Evolutionary conservation across 306 rosid species (phyloP).

Genomic region (Casuarina cunninghamiana): DNA sequence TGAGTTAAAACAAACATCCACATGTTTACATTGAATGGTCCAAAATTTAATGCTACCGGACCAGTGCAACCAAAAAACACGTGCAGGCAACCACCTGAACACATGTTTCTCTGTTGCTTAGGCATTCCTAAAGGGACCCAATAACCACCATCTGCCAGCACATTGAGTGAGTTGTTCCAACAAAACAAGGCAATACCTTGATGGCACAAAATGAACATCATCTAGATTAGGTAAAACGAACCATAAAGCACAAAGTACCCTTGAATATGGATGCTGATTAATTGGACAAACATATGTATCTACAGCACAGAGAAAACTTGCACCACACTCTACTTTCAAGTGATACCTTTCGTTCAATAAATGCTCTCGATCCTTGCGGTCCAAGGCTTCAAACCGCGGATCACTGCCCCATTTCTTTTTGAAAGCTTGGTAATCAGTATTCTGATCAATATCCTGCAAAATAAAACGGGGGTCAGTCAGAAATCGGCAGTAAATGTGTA

Average conservation of each 20-base stretch:
- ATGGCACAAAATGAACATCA: background rate
- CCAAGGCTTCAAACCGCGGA: slow-evolving; percentile 83
- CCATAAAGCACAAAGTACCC: background rate
- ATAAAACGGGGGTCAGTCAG: slow-evolving; percentile 11
- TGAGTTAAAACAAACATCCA: background rate
- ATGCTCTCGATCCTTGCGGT: slow-evolving; percentile 92
- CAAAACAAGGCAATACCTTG: slow-evolving; percentile 6
- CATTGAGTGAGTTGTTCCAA: background rate
- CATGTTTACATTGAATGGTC: background rate
- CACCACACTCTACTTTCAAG: slow-evolving; percentile 18
- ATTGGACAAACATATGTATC: slow-evolving; percentile 21
- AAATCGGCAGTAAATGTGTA: slow-evolving; percentile 24
- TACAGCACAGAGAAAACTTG: slow-evolving; percentile 6
- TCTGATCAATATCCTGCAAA: slow-evolving; percentile 70
- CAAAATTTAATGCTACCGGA: background rate
- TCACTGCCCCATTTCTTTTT: slow-evolving; percentile 91
- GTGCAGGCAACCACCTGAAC: background rate
- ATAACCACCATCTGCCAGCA: background rate
- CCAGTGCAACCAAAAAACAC: background rate
- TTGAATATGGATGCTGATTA: slow-evolving; percentile 3
- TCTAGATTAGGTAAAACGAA: background rate
- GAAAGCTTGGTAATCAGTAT: slow-evolving; percentile 69
- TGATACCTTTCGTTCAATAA: slow-evolving; percentile 85
- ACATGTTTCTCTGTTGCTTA: background rate
- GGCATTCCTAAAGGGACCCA: background rate